Percentiles rank a stretch among this genome's conserved stretches.
Conservation (phyloP, 2,329 filamentous ascomycete species). For the Elsinoe batatas region DNA sequence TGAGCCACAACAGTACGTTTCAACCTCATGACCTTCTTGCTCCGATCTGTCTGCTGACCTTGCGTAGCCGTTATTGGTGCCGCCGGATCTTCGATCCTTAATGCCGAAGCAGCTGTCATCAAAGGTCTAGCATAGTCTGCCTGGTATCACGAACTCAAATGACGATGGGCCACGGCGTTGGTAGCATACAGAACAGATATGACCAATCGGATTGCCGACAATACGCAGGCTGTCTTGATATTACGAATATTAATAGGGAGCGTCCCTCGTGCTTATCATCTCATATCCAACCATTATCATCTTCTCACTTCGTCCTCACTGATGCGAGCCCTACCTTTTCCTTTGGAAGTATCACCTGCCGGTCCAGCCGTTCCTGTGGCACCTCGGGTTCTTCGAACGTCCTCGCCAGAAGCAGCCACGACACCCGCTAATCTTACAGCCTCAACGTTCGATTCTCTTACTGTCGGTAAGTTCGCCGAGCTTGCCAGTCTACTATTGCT, state of each 20-base stretch:
- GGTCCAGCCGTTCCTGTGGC: background rate
- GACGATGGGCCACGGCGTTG: too few relatives aligned
- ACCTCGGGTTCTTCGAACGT: background rate
- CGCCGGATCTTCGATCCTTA: constrained; percentile 90
- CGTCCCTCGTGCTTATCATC: background rate
- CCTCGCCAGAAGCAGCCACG: background rate
- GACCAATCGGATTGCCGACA: too few relatives aligned
- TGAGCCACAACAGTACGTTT: constrained; percentile 66
- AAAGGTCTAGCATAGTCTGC: constrained; percentile 48
- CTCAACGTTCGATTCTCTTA: constrained; percentile 12
- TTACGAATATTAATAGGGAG: background rate
- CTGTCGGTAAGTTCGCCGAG: constrained; percentile 12
- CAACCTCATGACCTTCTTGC: background rate
- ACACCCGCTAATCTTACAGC: background rate
- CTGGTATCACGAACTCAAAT: background rate
- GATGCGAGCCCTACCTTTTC: background rate
- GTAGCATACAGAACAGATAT: too few relatives aligned
- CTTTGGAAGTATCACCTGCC: background rate
- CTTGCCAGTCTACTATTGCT: constrained; percentile 3
- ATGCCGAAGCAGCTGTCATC: constrained; percentile 82
- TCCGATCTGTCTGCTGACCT: constrained; percentile 1
- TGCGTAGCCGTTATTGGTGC: constrained; percentile 76
- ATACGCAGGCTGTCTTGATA: background rate
- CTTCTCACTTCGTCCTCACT: background rate
- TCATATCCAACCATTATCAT: background rate